Evolutionary conservation across 2,329 filamentous ascomycete genomes (phyloP).

Genomic region (Penicillium psychrosexuale): DNA sequence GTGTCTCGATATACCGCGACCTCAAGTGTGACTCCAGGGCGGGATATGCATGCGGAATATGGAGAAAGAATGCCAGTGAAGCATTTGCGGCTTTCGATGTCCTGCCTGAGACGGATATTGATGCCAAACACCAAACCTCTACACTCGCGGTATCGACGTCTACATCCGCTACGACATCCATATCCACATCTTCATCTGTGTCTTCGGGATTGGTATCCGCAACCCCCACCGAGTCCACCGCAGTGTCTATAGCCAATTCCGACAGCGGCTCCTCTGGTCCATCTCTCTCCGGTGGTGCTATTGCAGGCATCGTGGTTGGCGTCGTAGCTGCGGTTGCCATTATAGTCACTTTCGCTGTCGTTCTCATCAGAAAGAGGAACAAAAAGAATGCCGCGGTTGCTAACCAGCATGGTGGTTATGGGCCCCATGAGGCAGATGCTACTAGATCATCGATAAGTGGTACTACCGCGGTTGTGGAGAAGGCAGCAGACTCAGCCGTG

Average conservation of each 20-base stretch:
- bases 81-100: slow-evolving; percentile 7
- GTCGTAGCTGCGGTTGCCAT: slow-evolving; percentile 5
- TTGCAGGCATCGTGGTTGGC: slow-evolving; percentile 15
- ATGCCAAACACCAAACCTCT: background rate
- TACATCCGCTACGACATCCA: background rate
- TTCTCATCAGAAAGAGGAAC: slow-evolving; percentile 1
- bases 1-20: slow-evolving; percentile 18
- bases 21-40: slow-evolving; percentile 3
- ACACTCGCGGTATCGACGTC: background rate
- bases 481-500: background rate
- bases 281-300: slow-evolving; percentile 9
- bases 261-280: background rate
- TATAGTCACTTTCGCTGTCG: background rate
- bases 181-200: background rate
- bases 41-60: slow-evolving; percentile 8
- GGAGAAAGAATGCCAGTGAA: slow-evolving; percentile 12
- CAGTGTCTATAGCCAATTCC: background rate
- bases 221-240: background rate
- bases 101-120: background rate
- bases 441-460: slow-evolving; percentile 1
- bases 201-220: background rate
- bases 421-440: background rate
- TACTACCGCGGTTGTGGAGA: slow-evolving; percentile 1
- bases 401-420: background rate
- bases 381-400: background rate